A percentile compares a stretch with the other conserved stretches of the same genome.
Conservation (phyloP, 2,329 filamentous ascomycete genomes). For the Sporothrix inflata region DNA sequence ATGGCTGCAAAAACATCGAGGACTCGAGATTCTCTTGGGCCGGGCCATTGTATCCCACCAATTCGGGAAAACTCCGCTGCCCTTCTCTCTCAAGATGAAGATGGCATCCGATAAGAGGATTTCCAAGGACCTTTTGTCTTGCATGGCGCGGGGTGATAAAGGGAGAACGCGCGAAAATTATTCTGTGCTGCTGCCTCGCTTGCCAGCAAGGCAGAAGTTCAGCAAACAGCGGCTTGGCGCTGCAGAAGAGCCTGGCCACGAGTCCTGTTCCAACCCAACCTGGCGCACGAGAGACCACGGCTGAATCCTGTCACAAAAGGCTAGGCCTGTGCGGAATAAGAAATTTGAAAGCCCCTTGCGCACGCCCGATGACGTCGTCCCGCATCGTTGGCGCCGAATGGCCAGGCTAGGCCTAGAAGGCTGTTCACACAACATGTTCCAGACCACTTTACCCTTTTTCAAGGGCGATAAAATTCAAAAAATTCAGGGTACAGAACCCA, state of each 20-base stretch:
- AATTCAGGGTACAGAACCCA: background rate
- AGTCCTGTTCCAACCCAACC: conserved; percentile 1
- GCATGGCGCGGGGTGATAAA: background rate
- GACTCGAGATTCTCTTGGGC: background rate
- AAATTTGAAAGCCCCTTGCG: conserved; percentile 15
- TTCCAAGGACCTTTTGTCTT: background rate
- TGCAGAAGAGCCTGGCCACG: conserved; percentile 6
- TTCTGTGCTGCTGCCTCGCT: background rate
- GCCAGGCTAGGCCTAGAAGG: background rate
- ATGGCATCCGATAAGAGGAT: background rate
- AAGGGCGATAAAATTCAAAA: background rate
- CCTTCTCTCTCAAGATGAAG: background rate
- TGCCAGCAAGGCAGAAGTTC: background rate
- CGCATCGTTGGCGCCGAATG: conserved; percentile 21
- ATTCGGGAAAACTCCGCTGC: background rate
- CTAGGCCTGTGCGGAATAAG: background rate
- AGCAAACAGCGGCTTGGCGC: conserved; percentile 2
- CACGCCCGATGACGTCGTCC: conserved; percentile 31
- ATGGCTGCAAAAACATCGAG: background rate
- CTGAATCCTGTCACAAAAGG: background rate
- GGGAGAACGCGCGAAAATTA: background rate
- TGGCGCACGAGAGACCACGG: background rate
- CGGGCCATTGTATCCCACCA: background rate
- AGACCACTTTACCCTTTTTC: conserved; percentile 20
- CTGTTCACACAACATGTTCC: conserved; percentile 9